Conservation (phyloP, 441 rosid genomes). For the Pelargonium fulgidum region DNA sequence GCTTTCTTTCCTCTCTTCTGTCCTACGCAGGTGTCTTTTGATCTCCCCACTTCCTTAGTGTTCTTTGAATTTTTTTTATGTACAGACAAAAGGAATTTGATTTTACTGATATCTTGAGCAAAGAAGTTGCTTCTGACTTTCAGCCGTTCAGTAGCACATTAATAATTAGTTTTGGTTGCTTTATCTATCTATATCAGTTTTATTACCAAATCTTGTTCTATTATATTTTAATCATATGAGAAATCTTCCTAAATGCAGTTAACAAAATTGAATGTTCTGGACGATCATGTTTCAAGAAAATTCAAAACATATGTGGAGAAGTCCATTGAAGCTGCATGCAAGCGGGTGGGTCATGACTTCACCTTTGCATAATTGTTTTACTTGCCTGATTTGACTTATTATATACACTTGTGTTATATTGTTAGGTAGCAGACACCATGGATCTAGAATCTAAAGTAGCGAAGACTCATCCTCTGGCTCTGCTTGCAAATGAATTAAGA, state of each 20-base stretch:
- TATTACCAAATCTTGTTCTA: conserved; percentile 8
- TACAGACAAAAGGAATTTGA: not conserved
- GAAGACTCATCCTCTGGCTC: conserved; percentile 64
- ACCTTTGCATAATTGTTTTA: conserved; percentile 6
- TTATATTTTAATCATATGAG: conserved; percentile 6
- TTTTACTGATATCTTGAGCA: conserved; percentile 8
- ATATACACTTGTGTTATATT: conserved; percentile 20
- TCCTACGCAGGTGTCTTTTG: not conserved
- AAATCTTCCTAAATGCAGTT: conserved; percentile 41
- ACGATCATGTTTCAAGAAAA: conserved; percentile 41
- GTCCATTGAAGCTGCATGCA: conserved; percentile 64
- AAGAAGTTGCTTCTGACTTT: conserved; percentile 11
- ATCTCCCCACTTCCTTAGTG: not conserved
- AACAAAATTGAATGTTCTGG: conserved; percentile 33
- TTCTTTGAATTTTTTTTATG: not conserved
- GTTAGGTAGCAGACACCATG: conserved; percentile 55
- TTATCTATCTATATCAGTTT: not conserved
- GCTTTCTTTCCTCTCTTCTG: not conserved
- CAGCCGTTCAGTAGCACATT: not conserved
- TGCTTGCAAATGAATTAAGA: conserved; percentile 77
- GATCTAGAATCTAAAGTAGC: conserved; percentile 52
- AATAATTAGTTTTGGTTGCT: not conserved
- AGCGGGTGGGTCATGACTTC: conserved; percentile 48
- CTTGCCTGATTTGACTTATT: not conserved
- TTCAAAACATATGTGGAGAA: conserved; percentile 55